Base-by-base conservation (phyloP, 129 eudicot species). In the Solidago caesia region DNA sequence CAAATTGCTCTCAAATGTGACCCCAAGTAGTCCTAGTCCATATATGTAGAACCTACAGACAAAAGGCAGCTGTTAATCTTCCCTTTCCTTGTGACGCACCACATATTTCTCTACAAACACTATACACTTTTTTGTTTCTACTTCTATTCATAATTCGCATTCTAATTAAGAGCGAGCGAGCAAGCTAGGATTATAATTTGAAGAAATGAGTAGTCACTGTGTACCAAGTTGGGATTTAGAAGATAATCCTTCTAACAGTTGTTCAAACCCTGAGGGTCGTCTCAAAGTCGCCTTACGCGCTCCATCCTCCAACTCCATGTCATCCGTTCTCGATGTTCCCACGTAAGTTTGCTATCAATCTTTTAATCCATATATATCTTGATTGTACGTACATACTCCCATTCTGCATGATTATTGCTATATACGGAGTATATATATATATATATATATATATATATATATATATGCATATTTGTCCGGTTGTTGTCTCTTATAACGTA, bases 181-280 rank as follows among this genome's bases (percentile, higher is more conserved):
- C 21, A 0, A 21, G 0, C 21, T 21, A 21, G 21, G 21, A 21
- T 21, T 21, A 21, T 21, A 46, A 46, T 46, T 46, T 46, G 51
- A 6, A 46, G 7, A 46, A 46, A 46, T 46, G 4, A 55, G 48
- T 93, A 86, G 74, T 75, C 96, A 82, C 71, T 85, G 96, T 76
- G 97, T 89, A 75, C 96, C 97, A 11, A 84, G 80, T 51, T 92
- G 96, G 96, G 88, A 84, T 27, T 47, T 79, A 2, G 70, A 61
- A 46, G 64, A 15, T 15, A 86, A 83, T 7, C 29, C 61, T 7
- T 2, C 44, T 61, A 76, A 57, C 51, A 53, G 29, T n/a, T 33
- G 0, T 33, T 26, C 57, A 0, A 33, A 63, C 39, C 15, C 5
- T 11, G 62, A 7, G 4, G 12, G 9, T 6, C 26, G 21, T 55